A percentile compares a stretch with the other conserved stretches of the same genome.
Evolutionary conservation across 2,329 filamentous ascomycete genomes (phyloP).

Genomic region (Alternaria sp.): DNA sequence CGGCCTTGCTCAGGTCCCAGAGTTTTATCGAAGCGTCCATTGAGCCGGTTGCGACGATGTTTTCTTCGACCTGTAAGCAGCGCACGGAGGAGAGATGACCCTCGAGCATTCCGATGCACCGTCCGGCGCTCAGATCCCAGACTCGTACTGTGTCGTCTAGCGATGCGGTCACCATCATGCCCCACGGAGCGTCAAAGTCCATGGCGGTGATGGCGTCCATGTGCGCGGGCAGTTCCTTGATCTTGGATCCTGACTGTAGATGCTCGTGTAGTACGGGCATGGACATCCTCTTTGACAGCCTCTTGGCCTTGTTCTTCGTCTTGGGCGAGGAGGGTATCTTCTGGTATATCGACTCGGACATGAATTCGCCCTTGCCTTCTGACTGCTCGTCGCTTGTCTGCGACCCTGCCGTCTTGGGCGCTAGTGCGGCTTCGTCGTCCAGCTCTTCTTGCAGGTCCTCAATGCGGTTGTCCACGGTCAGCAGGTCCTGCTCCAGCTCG

Average conservation of each 20-base stretch:
- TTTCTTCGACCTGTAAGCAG: conserved; percentile 91
- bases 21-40: conserved; percentile 93
- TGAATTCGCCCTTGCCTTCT: conserved; percentile 69
- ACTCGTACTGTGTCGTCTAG: conserved; percentile 93
- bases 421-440: conserved; percentile 57
- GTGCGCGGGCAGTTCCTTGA: conserved; percentile 88
- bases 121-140: conserved; percentile 93
- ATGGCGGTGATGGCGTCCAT: conserved; percentile 85
- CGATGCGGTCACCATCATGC: conserved; percentile 89
- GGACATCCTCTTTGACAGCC: conserved; percentile 72
- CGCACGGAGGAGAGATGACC: conserved; percentile 94
- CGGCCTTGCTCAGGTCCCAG: conserved; percentile 91
- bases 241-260: conserved; percentile 85
- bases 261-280: conserved; percentile 97
- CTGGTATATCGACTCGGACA: conserved; percentile 97
- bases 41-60: conserved; percentile 91
- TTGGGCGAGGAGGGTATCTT: conserved; percentile 70
- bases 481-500: conserved; percentile 82
- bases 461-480: conserved; percentile 66
- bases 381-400: conserved; percentile 59
- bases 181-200: conserved; percentile 97
- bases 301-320: conserved; percentile 59
- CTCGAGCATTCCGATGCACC: conserved; percentile 89
- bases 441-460: conserved; percentile 68
- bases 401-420: conserved; percentile 48